Base-by-base conservation (phyloP, 805 yeast genomes). In the Schizosaccharomyces cryophilus region DNA sequence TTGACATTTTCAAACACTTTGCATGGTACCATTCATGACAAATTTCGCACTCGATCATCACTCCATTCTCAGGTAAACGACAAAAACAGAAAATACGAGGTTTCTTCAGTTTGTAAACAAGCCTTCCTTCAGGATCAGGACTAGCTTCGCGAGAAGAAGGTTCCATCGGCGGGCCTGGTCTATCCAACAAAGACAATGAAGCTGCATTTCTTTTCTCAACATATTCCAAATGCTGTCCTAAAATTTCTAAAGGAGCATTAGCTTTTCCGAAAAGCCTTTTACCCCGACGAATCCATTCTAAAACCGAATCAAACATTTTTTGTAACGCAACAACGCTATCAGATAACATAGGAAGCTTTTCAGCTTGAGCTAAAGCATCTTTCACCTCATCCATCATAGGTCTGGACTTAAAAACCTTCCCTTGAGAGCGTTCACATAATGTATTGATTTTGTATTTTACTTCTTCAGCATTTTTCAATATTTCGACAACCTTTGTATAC, bases 11-110 rank as follows among this genome's bases (percentile, higher is more conserved):
- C 47, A 88, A 88, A 74, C 96, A 88, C 69, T 76, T 84, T 1
- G 93, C 95, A 68, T 88, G 96, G 68, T 63, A 95, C 96, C 95
- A 88, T 9, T 83, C 95, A 15, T 85, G 80, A 71, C 96, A 88
- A 62, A 77, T 75, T 66, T 88, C 96, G 74, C 96, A 88, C 69
- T 87, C 95, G 59, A 89, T 82, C 38, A 95, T 87, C 67, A 84
- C 81, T 0, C 95, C 95, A 66, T 85, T 93, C 70, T 87, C 95
- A 61, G 85, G 68, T 29, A 68, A 64, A 24, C 78, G 74, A 60
- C 75, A 75, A 59, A 72, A 66, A 9, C 78, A 76, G 66, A 75
- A 79, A 3, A 73, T 65, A 63, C 75, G 73, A 58, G 63, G 61
- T 9, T 61, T 35, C 17, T 62, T 87, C 70, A 89, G 84, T 62